Evolutionary conservation across 73 alveolate genomes (phyloP), one percentile per base, ranked within the genome.

Genomic region (Urostyla sp.): DNA sequence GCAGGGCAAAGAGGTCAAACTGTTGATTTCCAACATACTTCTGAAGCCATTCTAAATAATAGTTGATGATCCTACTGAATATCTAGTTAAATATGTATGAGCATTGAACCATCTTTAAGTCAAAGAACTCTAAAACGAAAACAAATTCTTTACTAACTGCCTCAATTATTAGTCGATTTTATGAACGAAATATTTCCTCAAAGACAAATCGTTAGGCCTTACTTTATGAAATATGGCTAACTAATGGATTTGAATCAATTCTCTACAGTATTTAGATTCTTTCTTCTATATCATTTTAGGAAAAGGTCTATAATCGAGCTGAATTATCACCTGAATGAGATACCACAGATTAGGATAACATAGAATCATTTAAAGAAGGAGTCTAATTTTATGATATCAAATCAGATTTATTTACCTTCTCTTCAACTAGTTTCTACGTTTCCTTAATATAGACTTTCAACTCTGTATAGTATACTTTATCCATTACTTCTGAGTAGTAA

Each of bases 151-250:
- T 57, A 36, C 84, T 45, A 0, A 85, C 54, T 1, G 87, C 60
- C 23, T 76, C 87, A 24, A 76, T 60, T 7, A 85, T 23, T 8
- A 72, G 40, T 36, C 72, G 59, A 31, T 75, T 72, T 40, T 85
- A 48, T n/a, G 81, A 44, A 45, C 94, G 63, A 55, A 76, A 86
- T 4, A 81, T 74, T 35, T 77, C 94, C 46, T 85, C 93, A 26
- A 63, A 15, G 1, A 66, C 58, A 56, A 45, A 75, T 50, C 53
- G 56, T 21, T 57, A 7, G 5, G 24, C 46, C 37, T 67, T 61
- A 21, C 43, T 10, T 43, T 45, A 46, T 0, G 72, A 38, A 0
- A 69, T 59, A 24, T 73, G 87, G 38, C 76, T 46, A 3, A 84
- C 88, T 1, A 75, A 24, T 0, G 92, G 92, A 27, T 67, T 67